These are phyloP conservation scores for Monosporozyma yasuniensis DNA, from an alignment of 805 yeast species.

Conservation along the genomic window DNA sequence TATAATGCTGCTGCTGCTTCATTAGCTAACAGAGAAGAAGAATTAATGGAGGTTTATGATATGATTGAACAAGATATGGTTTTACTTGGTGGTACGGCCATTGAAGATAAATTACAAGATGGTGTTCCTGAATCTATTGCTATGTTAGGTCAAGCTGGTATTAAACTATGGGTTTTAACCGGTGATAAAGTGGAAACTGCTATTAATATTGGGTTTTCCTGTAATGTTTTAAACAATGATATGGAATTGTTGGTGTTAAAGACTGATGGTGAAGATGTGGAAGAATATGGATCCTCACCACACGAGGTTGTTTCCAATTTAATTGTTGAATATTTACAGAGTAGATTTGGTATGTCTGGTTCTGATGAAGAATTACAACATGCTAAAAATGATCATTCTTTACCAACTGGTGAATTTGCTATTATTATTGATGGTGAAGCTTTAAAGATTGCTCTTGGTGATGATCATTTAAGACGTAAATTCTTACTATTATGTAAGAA, in stretches of 20 bases:
- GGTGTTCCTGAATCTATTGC: conserved; percentile 82
- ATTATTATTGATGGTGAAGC: conserved; percentile 79
- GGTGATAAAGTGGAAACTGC: conserved; percentile 90
- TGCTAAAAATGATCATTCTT: conserved; percentile 50
- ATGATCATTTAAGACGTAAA: conserved; percentile 40
- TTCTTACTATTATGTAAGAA: conserved; percentile 68
- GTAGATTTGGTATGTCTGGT: conserved; percentile 54
- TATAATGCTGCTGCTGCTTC: conserved; percentile 62
- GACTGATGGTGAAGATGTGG: conserved; percentile 42
- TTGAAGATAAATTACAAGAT: conserved; percentile 77
- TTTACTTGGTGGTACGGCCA: conserved; percentile 77
- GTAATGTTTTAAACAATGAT: conserved; percentile 65
- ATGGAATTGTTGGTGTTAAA: conserved; percentile 63
- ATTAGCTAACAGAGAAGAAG: conserved; percentile 53
- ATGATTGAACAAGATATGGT: conserved; percentile 57
- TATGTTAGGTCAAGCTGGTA: conserved; percentile 64
- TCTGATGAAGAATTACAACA: conserved; percentile 45
- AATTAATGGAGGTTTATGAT: conserved; percentile 67
- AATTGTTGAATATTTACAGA: conserved; percentile 43
- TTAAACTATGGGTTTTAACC: conserved; percentile 77
- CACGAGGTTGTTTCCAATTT: conserved; percentile 37
- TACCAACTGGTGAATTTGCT: conserved; percentile 64
- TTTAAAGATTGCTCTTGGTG: conserved; percentile 43
- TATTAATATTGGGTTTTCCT: conserved; percentile 78
- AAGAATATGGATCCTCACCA: conserved; percentile 35